A percentile compares a stretch with the other conserved stretches of the same genome.
Evolutionary conservation across 306 rosid genomes (phyloP).

Genomic region (Acacia crassicarpa): DNA sequence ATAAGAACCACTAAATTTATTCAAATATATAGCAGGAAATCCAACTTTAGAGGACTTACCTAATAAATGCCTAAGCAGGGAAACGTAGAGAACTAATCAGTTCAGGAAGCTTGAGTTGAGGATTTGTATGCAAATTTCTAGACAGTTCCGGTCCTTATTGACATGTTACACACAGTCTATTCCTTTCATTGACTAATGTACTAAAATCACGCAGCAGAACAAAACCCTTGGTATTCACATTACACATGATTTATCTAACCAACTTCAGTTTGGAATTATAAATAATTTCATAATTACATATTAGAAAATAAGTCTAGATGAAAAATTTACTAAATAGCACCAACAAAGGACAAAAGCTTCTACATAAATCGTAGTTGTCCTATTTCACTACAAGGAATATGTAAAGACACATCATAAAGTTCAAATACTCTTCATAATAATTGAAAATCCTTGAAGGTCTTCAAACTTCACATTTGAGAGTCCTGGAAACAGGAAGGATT

Average conservation of each 20-base stretch:
- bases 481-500: constrained; percentile 48
- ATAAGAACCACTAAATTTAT: neutral
- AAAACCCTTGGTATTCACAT: neutral
- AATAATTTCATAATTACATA: neutral
- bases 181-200: neutral
- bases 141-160: neutral
- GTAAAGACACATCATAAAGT: neutral
- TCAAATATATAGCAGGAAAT: neutral
- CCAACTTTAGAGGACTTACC: neutral
- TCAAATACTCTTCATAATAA: constrained; percentile 42
- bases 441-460: constrained; percentile 37
- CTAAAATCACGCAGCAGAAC: neutral
- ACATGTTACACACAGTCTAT: neutral
- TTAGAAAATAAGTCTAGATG: neutral
- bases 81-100: neutral
- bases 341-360: neutral
- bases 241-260: neutral
- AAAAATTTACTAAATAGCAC: neutral
- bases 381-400: constrained; percentile 7
- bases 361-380: neutral
- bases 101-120: neutral
- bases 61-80: neutral
- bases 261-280: constrained; percentile 4
- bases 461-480: constrained; percentile 49
- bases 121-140: neutral